Conservation (phyloP, 805 yeast genomes). For the Candida incommunis region DNA sequence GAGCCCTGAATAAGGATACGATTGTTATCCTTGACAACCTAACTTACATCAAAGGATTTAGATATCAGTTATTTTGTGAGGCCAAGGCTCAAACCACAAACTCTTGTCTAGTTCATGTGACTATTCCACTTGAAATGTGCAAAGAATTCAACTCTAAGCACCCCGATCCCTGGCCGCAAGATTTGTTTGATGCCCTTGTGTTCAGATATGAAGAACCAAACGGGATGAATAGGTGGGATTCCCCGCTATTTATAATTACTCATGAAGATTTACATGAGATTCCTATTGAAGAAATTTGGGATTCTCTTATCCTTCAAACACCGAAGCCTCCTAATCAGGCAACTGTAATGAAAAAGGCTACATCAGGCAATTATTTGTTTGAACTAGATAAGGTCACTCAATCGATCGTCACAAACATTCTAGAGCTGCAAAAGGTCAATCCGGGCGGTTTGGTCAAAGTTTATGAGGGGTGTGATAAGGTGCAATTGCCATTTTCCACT, state of each 20-base stretch:
- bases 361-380: constrained; percentile 61
- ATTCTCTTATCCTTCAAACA: constrained; percentile 31
- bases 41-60: constrained; percentile 85
- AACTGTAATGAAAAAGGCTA: constrained; percentile 68
- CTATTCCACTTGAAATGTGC: constrained; percentile 52
- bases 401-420: constrained; percentile 43
- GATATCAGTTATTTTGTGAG: constrained; percentile 90
- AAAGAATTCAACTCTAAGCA: constrained; percentile 40
- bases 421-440: constrained; percentile 45
- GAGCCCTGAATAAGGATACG: constrained; percentile 53
- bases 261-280: constrained; percentile 34
- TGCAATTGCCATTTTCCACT: constrained; percentile 48
- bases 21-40: constrained; percentile 78
- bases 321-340: constrained; percentile 72
- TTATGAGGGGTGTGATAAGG: constrained; percentile 27
- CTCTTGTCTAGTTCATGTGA: constrained; percentile 67
- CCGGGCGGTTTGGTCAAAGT: constrained; percentile 21
- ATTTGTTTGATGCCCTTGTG: constrained; percentile 48
- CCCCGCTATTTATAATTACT: constrained; percentile 68
- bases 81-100: constrained; percentile 75
- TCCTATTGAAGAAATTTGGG: constrained; percentile 49
- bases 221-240: constrained; percentile 78
- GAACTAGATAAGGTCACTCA: constrained; percentile 63
- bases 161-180: constrained; percentile 44
- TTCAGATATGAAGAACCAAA: constrained; percentile 94